Evolutionary conservation across 148 eudicot genomes (phyloP).

Genomic region (Chenopodium album): DNA sequence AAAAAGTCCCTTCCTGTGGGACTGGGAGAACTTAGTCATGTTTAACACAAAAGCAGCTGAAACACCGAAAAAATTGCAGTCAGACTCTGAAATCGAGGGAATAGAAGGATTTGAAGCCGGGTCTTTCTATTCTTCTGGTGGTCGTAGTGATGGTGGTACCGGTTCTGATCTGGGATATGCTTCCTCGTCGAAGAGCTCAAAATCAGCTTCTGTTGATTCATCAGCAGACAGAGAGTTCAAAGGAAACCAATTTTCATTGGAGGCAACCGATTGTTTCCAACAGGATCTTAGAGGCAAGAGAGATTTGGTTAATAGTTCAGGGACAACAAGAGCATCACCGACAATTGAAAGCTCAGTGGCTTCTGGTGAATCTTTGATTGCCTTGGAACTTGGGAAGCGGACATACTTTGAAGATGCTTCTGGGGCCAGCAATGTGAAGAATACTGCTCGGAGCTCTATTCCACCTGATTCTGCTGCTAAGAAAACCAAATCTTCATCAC

Average conservation of each 20-base stretch:
- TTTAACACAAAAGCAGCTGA: conserved; percentile 51
- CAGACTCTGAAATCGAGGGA: conserved; percentile 59
- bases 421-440: conserved; percentile 40
- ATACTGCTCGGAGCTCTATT: conserved; percentile 34
- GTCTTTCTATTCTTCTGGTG: conserved; percentile 67
- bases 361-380: conserved; percentile 79
- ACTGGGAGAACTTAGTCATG: conserved; percentile 73
- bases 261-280: conserved; percentile 41
- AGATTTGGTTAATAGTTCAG: conserved; percentile 36
- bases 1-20: conserved; percentile 62
- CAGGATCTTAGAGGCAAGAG: conserved; percentile 42
- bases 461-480: conserved; percentile 43
- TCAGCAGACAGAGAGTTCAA: conserved; percentile 48
- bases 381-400: conserved; percentile 81
- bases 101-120: conserved; percentile 65
- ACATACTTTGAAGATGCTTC: conserved; percentile 67
- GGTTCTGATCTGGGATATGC: conserved; percentile 59
- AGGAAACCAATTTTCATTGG: conserved; percentile 40
- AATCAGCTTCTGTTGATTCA: conserved; percentile 72
- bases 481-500: conserved; percentile 49
- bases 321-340: conserved; percentile 41
- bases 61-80: conserved; percentile 53
- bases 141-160: conserved; percentile 39
- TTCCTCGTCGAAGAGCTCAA: conserved; percentile 76
- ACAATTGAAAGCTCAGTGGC: conserved; percentile 55